phyloP scores from a whole-genome alignment of 2,329 filamentous ascomycete species.

The Atkinsonella hypoxylon region DNA sequence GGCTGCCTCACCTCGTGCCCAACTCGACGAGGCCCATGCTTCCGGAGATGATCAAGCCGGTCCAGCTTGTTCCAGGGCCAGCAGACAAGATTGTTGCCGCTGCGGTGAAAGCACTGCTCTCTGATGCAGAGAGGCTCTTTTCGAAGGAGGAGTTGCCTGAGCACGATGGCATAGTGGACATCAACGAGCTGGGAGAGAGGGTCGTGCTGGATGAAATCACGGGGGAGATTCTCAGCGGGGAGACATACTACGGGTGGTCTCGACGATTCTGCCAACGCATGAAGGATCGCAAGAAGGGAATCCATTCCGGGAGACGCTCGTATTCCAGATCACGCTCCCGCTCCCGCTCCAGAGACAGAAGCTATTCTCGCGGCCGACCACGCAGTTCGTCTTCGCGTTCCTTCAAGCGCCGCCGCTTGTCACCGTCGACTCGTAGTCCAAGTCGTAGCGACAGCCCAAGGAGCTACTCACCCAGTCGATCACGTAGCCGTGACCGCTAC shows the following conservation, averaged over 20 bases:
- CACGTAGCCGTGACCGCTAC: constrained; percentile 10
- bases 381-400: constrained; percentile 19
- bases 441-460: constrained; percentile 13
- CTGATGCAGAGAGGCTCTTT: constrained; percentile 59
- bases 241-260: constrained; percentile 86
- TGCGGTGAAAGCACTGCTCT: constrained; percentile 59
- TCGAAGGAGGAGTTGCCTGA: constrained; percentile 35
- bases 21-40: constrained; percentile 67
- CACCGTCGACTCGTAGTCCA: constrained; percentile 13
- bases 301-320: constrained; percentile 21
- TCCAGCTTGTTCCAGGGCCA: constrained; percentile 57
- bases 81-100: constrained; percentile 53
- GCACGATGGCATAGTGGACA: constrained; percentile 42
- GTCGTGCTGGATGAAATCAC: constrained; percentile 54
- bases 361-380: constrained; percentile 17
- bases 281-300: constrained; percentile 39
- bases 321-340: constrained; percentile 16
- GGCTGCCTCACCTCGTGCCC: constrained; percentile 66
- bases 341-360: constrained; percentile 8
- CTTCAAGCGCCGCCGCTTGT: constrained; percentile 19
- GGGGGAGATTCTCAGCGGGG: constrained; percentile 50
- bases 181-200: constrained; percentile 66
- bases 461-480: constrained; percentile 15
- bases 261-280: constrained; percentile 69
- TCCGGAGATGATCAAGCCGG: constrained; percentile 55